These are phyloP conservation scores for Ilyonectria sp. DNA, from an alignment of 2,329 filamentous ascomycete species.

Conservation along the genomic window DNA sequence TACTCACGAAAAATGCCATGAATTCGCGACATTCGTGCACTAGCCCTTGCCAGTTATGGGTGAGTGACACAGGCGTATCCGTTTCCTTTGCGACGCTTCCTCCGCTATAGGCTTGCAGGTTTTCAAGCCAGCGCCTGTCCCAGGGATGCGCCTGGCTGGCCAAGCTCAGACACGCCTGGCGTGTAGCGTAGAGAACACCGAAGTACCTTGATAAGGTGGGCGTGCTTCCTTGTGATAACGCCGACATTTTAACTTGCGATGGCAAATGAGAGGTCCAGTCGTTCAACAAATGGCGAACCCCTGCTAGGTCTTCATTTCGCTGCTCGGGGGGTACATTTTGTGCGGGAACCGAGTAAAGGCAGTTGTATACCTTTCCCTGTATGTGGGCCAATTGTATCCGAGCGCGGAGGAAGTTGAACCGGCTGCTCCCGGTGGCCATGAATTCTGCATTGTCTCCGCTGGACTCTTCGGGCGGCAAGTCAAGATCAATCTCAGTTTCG, in stretches of 20 bases:
- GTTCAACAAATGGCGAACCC: background rate
- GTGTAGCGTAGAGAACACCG: slow-evolving; percentile 7
- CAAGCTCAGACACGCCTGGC: background rate
- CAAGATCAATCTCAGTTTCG: slow-evolving; percentile 26
- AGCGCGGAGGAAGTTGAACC: slow-evolving; percentile 21
- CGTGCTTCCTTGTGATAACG: background rate
- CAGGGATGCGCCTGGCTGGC: background rate
- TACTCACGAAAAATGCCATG: background rate
- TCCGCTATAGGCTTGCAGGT: background rate
- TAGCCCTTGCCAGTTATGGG: background rate
- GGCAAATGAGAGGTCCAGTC: background rate
- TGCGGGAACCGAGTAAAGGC: background rate
- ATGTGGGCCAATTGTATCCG: slow-evolving; percentile 22
- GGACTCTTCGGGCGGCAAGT: background rate
- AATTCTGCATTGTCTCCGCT: background rate
- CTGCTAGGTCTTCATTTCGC: background rate
- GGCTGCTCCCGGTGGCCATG: background rate
- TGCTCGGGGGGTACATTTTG: background rate
- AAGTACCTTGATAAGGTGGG: slow-evolving; percentile 1
- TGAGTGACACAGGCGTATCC: background rate
- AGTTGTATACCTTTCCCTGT: slow-evolving; percentile 28
- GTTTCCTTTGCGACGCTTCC: too few relatives aligned
- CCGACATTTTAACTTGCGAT: background rate
- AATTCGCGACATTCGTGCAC: background rate
- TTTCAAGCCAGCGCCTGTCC: background rate